Percentiles rank a stretch among this genome's conserved stretches.
Conservation (phyloP, 106 monocot genomes). For the Platanthera zijinensis region DNA sequence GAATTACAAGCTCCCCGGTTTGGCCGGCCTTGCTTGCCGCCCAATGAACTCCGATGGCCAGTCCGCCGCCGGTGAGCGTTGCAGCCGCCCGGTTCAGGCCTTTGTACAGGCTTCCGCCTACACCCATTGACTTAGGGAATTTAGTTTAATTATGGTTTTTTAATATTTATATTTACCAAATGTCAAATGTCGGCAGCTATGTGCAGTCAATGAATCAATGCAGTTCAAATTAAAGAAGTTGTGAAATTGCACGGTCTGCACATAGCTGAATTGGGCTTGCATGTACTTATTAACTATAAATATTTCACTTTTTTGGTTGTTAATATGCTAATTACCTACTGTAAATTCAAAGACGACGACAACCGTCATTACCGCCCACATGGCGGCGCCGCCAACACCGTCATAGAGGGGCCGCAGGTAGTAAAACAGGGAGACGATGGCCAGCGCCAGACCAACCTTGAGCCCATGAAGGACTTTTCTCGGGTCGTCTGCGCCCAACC, state of each 20-base stretch:
- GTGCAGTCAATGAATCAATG: too few relatives aligned
- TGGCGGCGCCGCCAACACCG: slow-evolving; percentile 45
- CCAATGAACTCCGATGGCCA: slow-evolving; percentile 53
- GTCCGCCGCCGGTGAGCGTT: slow-evolving; percentile 31
- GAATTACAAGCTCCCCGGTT: slow-evolving; percentile 35
- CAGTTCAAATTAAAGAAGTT: too few relatives aligned
- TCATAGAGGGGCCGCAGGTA: slow-evolving; percentile 53
- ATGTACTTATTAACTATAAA: too few relatives aligned
- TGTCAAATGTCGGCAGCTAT: not conserved
- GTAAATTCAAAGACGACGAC: slow-evolving; percentile 55
- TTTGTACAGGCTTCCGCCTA: slow-evolving; percentile 64
- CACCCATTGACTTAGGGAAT: not conserved
- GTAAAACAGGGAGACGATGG: slow-evolving; percentile 50
- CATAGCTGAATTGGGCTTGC: too few relatives aligned
- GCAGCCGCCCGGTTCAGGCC: slow-evolving; percentile 49
- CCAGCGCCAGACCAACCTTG: slow-evolving; percentile 50
- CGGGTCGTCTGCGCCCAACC: slow-evolving; percentile 39
- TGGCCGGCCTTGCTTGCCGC: slow-evolving; percentile 43
- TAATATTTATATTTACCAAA: not conserved
- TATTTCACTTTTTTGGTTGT: not conserved
- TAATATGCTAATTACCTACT: slow-evolving; percentile 29
- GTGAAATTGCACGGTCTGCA: too few relatives aligned
- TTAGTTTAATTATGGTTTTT: not conserved
- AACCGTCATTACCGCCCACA: slow-evolving; percentile 70
- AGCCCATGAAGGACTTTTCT: slow-evolving; percentile 35